Evolutionary conservation across 306 rosid species (phyloP).

Genomic region (Canavalia gladiata): DNA sequence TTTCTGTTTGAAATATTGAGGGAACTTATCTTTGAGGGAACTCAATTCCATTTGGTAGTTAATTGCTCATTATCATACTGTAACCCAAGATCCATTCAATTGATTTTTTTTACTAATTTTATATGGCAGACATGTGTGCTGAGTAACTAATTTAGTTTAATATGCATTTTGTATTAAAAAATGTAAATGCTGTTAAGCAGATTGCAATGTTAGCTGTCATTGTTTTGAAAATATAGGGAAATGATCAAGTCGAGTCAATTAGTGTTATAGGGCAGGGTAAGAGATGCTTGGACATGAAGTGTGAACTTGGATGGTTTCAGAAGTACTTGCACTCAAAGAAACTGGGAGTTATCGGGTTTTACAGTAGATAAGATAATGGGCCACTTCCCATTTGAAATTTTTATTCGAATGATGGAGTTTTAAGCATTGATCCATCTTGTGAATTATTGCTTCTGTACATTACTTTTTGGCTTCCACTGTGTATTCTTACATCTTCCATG

Average conservation of each 20-base stretch:
- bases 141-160: conserved; percentile 10
- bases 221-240: neutral
- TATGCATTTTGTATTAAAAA: conserved; percentile 24
- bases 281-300: neutral
- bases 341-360: neutral
- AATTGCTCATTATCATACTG: neutral
- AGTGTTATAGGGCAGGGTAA: conserved; percentile 11
- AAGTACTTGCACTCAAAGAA: neutral
- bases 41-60: neutral
- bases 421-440: conserved; percentile 19
- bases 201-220: neutral
- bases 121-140: neutral
- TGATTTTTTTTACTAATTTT: neutral
- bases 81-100: conserved; percentile 11
- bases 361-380: conserved; percentile 29
- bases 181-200: conserved; percentile 6
- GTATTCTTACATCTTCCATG: conserved; percentile 45
- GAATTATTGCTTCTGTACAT: conserved; percentile 39
- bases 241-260: neutral
- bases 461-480: conserved; percentile 26
- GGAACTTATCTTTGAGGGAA: conserved; percentile 18
- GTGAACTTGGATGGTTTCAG: neutral
- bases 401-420: neutral
- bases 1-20: conserved; percentile 15
- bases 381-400: conserved; percentile 8